Percentiles rank a stretch among this genome's conserved stretches.
Evolutionary conservation across 345 rosid genomes (phyloP).

Genomic region (Rhodamnia argentea): DNA sequence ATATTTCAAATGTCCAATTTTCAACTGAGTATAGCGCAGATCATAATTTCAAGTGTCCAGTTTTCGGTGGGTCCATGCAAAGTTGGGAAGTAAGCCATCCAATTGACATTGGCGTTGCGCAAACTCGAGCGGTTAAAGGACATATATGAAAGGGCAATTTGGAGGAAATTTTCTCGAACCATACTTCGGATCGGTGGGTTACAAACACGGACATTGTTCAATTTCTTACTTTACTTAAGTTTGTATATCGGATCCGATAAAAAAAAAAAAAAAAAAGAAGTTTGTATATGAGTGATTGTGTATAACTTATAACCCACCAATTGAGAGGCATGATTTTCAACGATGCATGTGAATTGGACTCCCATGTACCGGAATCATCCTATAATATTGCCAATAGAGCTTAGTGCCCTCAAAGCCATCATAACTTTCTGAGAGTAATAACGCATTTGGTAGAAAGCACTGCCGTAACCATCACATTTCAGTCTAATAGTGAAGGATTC

Average conservation of each 20-base stretch:
- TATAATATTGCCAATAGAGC: too few species aligned
- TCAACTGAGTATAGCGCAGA: neutral
- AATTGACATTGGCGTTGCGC: neutral
- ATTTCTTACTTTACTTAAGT: neutral
- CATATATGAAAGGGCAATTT: neutral
- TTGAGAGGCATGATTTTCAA: neutral
- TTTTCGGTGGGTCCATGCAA: neutral
- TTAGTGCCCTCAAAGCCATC: too few species aligned
- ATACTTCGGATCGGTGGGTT: neutral
- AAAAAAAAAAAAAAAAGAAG: neutral
- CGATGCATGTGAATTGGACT: too few species aligned
- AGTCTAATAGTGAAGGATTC: neutral
- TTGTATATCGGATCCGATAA: too few species aligned
- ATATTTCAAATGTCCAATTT: too few species aligned
- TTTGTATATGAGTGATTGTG: neutral
- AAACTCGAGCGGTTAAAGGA: neutral
- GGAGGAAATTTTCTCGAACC: neutral
- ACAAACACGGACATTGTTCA: neutral
- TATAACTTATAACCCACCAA: neutral
- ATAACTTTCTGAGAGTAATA: too few species aligned
- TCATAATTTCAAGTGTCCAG: neutral
- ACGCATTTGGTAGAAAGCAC: too few species aligned
- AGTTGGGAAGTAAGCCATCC: neutral
- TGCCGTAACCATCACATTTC: neutral
- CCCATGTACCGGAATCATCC: too few species aligned